Base-by-base conservation (phyloP, 495 filamentous ascomycete genomes). In the Hypoxylon crocopeplum region DNA sequence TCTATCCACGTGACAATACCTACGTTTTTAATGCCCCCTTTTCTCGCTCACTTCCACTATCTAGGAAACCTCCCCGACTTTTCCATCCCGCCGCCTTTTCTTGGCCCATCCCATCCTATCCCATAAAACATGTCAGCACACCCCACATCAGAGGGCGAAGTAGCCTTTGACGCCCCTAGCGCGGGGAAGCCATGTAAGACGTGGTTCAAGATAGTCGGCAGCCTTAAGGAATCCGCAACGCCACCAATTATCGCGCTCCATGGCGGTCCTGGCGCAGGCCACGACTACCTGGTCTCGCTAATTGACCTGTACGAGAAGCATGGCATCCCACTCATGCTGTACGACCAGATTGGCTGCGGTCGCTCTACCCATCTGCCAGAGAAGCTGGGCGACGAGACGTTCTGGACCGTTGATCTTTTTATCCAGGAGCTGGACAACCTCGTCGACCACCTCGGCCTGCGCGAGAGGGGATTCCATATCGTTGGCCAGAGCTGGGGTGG, bases 401-500 rank as follows among this genome's bases (percentile, higher is more conserved):
- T 83, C 66, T 84, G 79, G 78, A 79, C 72, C 0, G 51, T 72
- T 0, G 67, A 75, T 7, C 69, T 84, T 0, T 84, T 82, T 66
- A 41, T 78, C 42, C 34, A 40, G 5, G 79, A 84, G 61, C 75
- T 83, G 7, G 72, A 79, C 22, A 79, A 80, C 45, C 59, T 84
- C 30, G 50, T 79, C 17, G 45, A 57, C 20, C 56, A 73, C 19
- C 66, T 84, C 1, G 68, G 56, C 2, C 70, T 82, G 27, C 20
- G 64, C 0, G 50, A 68, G 2, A 22, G 11, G 2, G 46, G 55
- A 8, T 83, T 74, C 64, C 70, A 79, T 49, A 24, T 83, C 2
- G 59, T 79, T 1, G 81, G 81, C 12, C 76, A 82, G 42, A 72
- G 67, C 41, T 84, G 80, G 80, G 81, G 81, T 25, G 80, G 78